Base-by-base conservation (phyloP, 139 green algal genomes). In the Axilococcus clingmanii region DNA sequence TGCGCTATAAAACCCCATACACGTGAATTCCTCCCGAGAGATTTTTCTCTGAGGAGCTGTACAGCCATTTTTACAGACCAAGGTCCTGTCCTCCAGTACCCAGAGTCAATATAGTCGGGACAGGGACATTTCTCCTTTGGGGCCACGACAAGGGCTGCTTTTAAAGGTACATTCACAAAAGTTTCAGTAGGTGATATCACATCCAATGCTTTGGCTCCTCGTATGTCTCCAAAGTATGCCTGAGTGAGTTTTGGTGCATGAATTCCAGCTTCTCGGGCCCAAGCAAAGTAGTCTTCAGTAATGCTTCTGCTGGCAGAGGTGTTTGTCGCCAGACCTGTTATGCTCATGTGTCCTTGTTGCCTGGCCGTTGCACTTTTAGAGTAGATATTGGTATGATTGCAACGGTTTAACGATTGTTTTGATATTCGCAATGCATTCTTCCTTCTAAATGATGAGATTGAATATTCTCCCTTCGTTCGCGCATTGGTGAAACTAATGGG, bases 61-160 rank as follows among this genome's bases (percentile, higher is more conserved):
- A 85, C 51, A 2, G 61, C 80, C 43, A 93, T 62, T 66, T 83
- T 81, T 4, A 81, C 62, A 54, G 72, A 82, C 71, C 68, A 87
- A 7, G 76, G 71, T 2, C 57, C 60, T 9, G 51, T 23, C 32
- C 63, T 45, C 67, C 72, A 90, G 32, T 71, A 85, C 3, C 55
- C 70, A 23, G 50, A 7, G 3, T 35, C 42, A 6, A 75, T 55
- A 30, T 64, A 51, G 2, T 68, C 63, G 1, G 66, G 68, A 48
- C 61, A 78, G 17, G 65, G 60, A 57, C 68, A 79, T 22, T 58
- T 59, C 72, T 77, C 63, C 33, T 71, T 70, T 19, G 83, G 83
- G 1, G 75, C 63, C 1, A 91, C 59, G 5, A 72, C 61, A 12
- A 93, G 42, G 0, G 74, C 76, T 0, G 61, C 58, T 2, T 19